Percentiles rank a stretch among this genome's conserved stretches.
phyloP scores from a whole-genome alignment of 2,329 filamentous ascomycete genomes.

The Tricladium varicosporioides region DNA sequence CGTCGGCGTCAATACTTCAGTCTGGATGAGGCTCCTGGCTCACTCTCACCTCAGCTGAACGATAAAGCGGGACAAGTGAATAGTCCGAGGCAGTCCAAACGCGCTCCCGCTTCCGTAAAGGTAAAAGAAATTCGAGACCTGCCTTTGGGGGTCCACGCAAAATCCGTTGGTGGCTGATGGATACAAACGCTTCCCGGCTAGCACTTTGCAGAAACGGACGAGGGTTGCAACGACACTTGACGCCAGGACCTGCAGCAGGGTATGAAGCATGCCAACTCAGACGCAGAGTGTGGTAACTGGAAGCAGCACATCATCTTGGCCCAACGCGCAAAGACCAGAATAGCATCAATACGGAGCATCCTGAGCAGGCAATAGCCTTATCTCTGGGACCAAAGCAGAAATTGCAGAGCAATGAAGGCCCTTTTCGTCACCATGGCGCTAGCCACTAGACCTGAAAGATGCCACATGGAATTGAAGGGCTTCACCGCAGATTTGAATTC shows the following conservation, averaged over 20 bases:
- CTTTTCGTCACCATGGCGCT: too few species aligned
- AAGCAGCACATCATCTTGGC: background rate
- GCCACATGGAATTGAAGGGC: too few species aligned
- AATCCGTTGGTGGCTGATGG: background rate
- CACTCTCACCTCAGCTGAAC: background rate
- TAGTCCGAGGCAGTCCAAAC: background rate
- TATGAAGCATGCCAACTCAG: background rate
- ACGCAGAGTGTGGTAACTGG: background rate
- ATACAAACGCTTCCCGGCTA: background rate
- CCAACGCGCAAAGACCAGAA: background rate
- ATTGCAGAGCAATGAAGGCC: too few species aligned
- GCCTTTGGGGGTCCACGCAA: background rate
- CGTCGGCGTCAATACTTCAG: background rate
- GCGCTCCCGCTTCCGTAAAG: background rate
- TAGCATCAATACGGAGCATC: background rate
- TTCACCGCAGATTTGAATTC: too few species aligned
- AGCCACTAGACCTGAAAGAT: too few species aligned
- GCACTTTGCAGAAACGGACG: background rate
- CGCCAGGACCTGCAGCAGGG: background rate
- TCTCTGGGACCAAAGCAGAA: background rate
- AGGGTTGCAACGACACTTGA: background rate
- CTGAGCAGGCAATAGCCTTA: background rate
- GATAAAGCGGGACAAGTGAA: background rate
- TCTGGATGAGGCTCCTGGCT: background rate
- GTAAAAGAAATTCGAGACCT: conserved; percentile 10